Base-by-base conservation (phyloP, 2,329 filamentous ascomycete genomes). In the Rutstroemia sp. region DNA sequence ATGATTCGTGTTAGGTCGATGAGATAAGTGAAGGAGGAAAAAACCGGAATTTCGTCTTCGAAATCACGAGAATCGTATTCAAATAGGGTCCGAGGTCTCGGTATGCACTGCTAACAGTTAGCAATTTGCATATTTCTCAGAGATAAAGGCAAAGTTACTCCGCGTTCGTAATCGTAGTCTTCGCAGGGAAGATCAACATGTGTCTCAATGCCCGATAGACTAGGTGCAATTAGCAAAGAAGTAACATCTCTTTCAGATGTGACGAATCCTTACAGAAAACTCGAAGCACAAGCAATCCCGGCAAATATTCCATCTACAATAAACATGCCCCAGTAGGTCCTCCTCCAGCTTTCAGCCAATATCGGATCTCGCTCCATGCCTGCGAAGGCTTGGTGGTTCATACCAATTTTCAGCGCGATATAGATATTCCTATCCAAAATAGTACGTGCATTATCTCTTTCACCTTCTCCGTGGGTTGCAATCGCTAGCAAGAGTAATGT, bases 351-450 rank as follows among this genome's bases (percentile, higher is more conserved):
- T 61, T 75, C 73, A 2, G 69, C 72, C 34, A 73, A 60, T 5
- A 74, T 64, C 4, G 66, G 59, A 60, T 73, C 68, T n/a, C 63
- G 52, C 25, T 69, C 68, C 37, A 65, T 58, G 41, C 69, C 62
- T 1, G 83, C 78, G 63, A 80, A 88, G 0, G 77, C 74, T 19
- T 72, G 69, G 1, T 73, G 75, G 56, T 87, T 76, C 74, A 89
- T 77, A 1, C 81, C 78, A 2, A 88, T 68, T 5, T 82, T 75
- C 2, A 87, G 70, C 0, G 84, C 84, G 37, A 87, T 61, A 3
- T 78, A 72, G 10, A 81, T 77, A 0, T 85, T 84, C 14, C 73
- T 71, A 10, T 76, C 70, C 52, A 75, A 65, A 30, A 73, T 58
- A 0, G 38, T 19, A 8, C 67, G 63, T 0, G 70, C 63, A 7